Percentiles rank a stretch among this genome's conserved stretches.
These are phyloP conservation scores for Dujonia santamariae DNA, from an alignment of 1,139 yeast genomes.

Conservation along the genomic window DNA sequence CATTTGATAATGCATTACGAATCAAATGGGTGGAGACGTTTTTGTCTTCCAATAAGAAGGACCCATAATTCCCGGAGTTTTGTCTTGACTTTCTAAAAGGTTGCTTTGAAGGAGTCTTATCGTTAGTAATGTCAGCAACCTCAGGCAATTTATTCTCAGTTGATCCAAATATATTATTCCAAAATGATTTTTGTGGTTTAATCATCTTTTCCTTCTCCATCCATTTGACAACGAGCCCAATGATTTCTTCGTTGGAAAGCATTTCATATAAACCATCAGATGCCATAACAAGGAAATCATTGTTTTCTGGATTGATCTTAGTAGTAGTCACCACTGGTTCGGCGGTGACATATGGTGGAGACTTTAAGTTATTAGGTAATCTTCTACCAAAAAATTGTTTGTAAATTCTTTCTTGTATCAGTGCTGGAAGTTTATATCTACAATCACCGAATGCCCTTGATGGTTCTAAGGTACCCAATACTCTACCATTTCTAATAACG, in stretches of 20 bases:
- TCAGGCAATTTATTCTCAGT: constrained; percentile 57
- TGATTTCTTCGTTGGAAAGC: constrained; percentile 89
- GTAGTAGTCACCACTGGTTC: constrained; percentile 90
- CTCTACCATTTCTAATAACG: constrained; percentile 83
- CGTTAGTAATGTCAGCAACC: constrained; percentile 59
- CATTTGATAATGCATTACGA: constrained; percentile 86
- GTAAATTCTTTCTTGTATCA: constrained; percentile 71
- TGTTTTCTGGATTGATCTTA: constrained; percentile 63
- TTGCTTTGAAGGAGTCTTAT: constrained; percentile 40
- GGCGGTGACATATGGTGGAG: constrained; percentile 98
- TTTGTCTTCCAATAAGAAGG: constrained; percentile 65
- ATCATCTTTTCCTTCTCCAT: constrained; percentile 72
- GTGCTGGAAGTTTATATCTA: constrained; percentile 74
- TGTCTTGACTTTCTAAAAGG: constrained; percentile 43
- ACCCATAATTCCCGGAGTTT: constrained; percentile 29
- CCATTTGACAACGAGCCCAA: constrained; percentile 92
- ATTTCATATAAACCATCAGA: constrained; percentile 94
- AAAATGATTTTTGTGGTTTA: constrained; percentile 48
- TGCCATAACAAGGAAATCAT: constrained; percentile 89
- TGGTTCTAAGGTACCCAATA: constrained; percentile 93
- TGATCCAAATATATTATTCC: constrained; percentile 43
- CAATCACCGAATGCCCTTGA: constrained; percentile 98
- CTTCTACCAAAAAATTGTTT: constrained; percentile 80
- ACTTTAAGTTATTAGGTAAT: constrained; percentile 71
- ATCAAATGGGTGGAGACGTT: constrained; percentile 92